A percentile compares a stretch with the other conserved stretches of the same genome.
Conservation (phyloP, 768 basidiomycete species). For the Lactifluus echinatus region DNA sequence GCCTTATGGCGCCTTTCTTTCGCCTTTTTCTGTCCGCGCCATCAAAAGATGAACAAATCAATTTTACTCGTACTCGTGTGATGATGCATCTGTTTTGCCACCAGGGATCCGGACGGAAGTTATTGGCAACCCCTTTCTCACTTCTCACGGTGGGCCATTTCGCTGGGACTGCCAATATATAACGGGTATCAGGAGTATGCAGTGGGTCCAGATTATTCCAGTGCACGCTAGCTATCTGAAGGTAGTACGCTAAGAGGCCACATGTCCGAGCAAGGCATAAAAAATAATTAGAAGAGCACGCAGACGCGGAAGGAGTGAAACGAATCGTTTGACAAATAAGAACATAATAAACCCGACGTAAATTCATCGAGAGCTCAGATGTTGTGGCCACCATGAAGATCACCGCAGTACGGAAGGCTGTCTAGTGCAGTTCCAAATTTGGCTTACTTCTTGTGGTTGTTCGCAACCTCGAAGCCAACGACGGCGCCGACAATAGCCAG, state of each 20-base stretch:
- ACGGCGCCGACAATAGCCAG: slow-evolving; percentile 60
- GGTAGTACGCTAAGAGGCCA: not conserved
- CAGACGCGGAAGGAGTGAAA: not conserved
- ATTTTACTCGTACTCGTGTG: not conserved
- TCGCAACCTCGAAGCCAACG: slow-evolving; percentile 48
- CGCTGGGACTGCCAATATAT: not conserved
- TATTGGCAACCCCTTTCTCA: not conserved
- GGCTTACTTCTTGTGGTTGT: slow-evolving; percentile 31
- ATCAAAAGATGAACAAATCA: not conserved
- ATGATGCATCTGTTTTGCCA: not conserved
- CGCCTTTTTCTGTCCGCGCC: not conserved
- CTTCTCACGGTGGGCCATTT: no score
- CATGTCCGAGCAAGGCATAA: slow-evolving; percentile 1
- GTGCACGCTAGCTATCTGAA: not conserved
- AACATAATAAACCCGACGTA: slow-evolving; percentile 1
- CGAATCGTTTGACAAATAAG: not conserved
- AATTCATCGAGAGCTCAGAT: not conserved
- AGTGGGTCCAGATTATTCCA: not conserved
- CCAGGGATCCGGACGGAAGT: no score
- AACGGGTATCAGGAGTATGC: slow-evolving; percentile 9
- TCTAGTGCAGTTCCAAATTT: not conserved
- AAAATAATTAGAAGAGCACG: not conserved
- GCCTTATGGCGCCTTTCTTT: not conserved
- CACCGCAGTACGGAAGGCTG: not conserved
- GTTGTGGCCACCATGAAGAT: not conserved